A percentile compares a stretch with the other conserved stretches of the same genome.
phyloP scores from a whole-genome alignment of 1,284 basidiomycete genomes.

The Caloboletus firmus region DNA sequence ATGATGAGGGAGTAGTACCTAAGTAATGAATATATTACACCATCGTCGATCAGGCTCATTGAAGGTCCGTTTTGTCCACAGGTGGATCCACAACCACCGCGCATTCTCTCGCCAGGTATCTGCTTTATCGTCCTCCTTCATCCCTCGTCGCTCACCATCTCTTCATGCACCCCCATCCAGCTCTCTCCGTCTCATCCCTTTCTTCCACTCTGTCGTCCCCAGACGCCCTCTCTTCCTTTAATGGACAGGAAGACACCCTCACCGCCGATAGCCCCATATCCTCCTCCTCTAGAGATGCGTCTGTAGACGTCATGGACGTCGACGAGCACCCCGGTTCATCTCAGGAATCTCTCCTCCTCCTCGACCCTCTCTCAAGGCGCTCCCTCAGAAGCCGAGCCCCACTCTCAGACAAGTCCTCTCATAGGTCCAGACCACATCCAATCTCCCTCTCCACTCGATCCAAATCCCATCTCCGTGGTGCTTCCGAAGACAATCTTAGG shows the following conservation, averaged over 20 bases:
- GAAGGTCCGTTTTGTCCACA: conserved; percentile 1
- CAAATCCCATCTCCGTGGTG: conserved; percentile 20
- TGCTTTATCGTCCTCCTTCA: background rate
- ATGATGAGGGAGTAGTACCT: conserved; percentile 36
- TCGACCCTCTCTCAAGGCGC: conserved; percentile 23
- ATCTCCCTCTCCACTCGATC: conserved; percentile 28
- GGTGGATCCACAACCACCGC: conserved; percentile 20
- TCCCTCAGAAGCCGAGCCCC: conserved; percentile 28
- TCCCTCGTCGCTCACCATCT: background rate
- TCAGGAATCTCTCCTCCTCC: conserved; percentile 30
- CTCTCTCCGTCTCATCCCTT: conserved; percentile 21
- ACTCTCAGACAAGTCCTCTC: conserved; percentile 26
- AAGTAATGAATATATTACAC: background rate
- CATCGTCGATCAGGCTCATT: background rate
- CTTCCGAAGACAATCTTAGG: conserved; percentile 32
- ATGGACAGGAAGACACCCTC: conserved; percentile 31
- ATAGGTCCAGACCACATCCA: conserved; percentile 25
- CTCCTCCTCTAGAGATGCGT: conserved; percentile 36
- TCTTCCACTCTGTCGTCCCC: conserved; percentile 34
- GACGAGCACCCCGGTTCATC: conserved; percentile 27
- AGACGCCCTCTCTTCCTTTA: conserved; percentile 32
- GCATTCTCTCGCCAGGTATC: conserved; percentile 12
- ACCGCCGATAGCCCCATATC: conserved; percentile 32
- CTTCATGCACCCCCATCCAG: conserved; percentile 13
- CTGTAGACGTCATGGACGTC: conserved; percentile 33